Evolutionary conservation across 805 yeast species (phyloP).

Genomic region (Candida wancherniae): DNA sequence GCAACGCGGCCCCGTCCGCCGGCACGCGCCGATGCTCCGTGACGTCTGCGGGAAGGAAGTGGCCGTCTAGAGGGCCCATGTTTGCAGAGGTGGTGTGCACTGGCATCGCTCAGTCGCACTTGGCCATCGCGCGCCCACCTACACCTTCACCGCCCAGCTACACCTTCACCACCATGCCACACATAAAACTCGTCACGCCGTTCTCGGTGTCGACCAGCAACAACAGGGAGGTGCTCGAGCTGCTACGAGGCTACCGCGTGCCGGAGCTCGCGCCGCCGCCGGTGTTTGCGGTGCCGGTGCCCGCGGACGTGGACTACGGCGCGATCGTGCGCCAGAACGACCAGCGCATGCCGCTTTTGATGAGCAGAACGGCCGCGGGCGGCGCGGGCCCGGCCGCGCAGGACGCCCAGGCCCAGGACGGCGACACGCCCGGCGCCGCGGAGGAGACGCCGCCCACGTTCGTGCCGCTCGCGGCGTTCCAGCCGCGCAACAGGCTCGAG

Average conservation of each 20-base stretch:
- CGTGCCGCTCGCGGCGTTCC: constrained; percentile 25
- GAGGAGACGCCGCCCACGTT: constrained; percentile 17
- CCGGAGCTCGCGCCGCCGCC: constrained; percentile 1
- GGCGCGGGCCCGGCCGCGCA: neutral
- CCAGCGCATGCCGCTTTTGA: constrained; percentile 2
- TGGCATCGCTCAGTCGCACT: too few relatives aligned
- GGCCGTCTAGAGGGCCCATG: too few relatives aligned
- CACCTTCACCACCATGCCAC: constrained; percentile 2
- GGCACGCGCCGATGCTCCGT: too few relatives aligned
- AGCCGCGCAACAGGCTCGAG: constrained; percentile 30
- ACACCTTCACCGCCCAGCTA: neutral
- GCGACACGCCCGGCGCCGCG: constrained; percentile 10
- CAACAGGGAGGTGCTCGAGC: constrained; percentile 7
- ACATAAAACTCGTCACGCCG: constrained; percentile 10
- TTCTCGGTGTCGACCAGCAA: constrained; percentile 7
- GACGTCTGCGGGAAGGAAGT: too few relatives aligned
- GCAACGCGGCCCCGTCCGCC: too few relatives aligned
- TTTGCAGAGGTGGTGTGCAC: too few relatives aligned
- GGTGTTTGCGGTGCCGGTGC: constrained; percentile 10
- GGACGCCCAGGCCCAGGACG: constrained; percentile 2
- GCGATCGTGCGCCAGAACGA: constrained; percentile 8
- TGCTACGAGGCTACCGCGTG: constrained; percentile 5
- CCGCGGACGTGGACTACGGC: constrained; percentile 6
- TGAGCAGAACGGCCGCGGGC: neutral
- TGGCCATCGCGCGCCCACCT: too few relatives aligned